Evolutionary conservation across 2,329 filamentous ascomycete genomes (phyloP).

Genomic region (Pochonia chlamydosporia): DNA sequence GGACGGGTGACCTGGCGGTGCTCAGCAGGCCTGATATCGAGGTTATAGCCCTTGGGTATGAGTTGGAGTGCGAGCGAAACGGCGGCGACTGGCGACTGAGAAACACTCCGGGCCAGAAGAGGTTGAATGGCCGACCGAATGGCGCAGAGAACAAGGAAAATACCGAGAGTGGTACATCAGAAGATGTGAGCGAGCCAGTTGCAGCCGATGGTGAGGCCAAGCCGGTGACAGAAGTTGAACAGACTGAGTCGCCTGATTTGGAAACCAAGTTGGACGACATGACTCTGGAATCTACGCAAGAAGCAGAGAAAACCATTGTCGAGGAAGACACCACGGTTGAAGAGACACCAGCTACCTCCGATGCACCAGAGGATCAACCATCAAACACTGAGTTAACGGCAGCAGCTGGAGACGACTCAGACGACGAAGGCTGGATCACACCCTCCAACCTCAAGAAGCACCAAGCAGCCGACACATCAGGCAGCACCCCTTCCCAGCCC

Average conservation of each 20-base stretch:
- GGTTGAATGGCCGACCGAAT: slow-evolving; percentile 58
- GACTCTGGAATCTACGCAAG: slow-evolving; percentile 10
- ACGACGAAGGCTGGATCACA: slow-evolving; percentile 84
- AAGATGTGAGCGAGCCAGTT: neutral
- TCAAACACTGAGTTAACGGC: slow-evolving; percentile 14
- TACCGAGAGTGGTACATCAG: slow-evolving; percentile 18
- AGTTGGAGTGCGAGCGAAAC: slow-evolving; percentile 87
- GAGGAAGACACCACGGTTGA: slow-evolving; percentile 3
- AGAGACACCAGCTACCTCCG: neutral
- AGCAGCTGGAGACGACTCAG: slow-evolving; percentile 34
- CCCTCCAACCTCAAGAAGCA: slow-evolving; percentile 85
- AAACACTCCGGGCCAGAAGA: slow-evolving; percentile 71
- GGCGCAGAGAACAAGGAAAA: neutral
- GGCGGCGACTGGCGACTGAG: slow-evolving; percentile 83
- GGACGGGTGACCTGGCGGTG: slow-evolving; percentile 83
- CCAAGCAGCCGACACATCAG: slow-evolving; percentile 58
- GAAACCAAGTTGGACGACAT: slow-evolving; percentile 17
- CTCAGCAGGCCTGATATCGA: slow-evolving; percentile 86
- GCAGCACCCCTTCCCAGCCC: slow-evolving; percentile 39
- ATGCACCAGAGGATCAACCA: slow-evolving; percentile 2
- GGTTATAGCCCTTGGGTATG: slow-evolving; percentile 84
- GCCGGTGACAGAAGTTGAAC: slow-evolving; percentile 9
- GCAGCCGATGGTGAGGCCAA: neutral
- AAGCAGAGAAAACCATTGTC: neutral
- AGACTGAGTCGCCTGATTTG: slow-evolving; percentile 16